Evolutionary conservation across 139 green algal genomes (phyloP).

Genomic region (Chlamydomonas sphaeroides): DNA sequence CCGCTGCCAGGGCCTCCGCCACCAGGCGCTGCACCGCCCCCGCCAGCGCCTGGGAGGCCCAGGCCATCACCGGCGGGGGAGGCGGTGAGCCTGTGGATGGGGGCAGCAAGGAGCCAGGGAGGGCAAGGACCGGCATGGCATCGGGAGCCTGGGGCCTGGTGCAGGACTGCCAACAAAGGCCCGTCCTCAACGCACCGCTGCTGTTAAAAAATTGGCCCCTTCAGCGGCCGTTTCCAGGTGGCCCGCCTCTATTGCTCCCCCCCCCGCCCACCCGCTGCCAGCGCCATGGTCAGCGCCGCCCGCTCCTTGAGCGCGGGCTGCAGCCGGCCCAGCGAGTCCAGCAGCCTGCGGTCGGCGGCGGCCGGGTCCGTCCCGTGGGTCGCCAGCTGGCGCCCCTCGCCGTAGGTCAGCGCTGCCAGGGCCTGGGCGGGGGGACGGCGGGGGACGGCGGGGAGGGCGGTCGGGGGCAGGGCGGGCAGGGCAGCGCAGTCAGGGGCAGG

Average conservation of each 20-base stretch:
- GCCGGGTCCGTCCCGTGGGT: not conserved
- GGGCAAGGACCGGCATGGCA: no score
- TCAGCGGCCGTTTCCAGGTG: no score
- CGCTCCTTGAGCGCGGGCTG: not conserved
- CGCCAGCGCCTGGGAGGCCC: no score
- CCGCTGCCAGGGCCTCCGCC: not conserved
- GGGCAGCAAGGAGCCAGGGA: no score
- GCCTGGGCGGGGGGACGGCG: not conserved
- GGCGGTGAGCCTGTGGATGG: no score
- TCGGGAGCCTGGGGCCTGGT: no score
- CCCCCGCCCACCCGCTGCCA: slow-evolving; percentile 12
- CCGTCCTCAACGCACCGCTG: no score
- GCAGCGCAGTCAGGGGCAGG: not conserved
- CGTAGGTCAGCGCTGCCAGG: slow-evolving; percentile 27
- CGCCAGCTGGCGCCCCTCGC: not conserved
- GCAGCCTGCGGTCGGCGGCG: not conserved
- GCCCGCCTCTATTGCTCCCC: no score
- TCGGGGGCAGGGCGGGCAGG: not conserved
- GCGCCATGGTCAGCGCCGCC: slow-evolving; percentile 7
- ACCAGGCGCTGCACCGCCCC: slow-evolving; percentile 15
- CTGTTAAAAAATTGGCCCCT: no score
- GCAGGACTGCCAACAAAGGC: no score
- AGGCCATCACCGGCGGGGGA: no score
- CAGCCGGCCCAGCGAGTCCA: slow-evolving; percentile 14
- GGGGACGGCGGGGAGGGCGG: no score